phyloP scores from a whole-genome alignment of 2,329 filamentous ascomycete genomes.

The Lasiodiplodia theobromae region DNA sequence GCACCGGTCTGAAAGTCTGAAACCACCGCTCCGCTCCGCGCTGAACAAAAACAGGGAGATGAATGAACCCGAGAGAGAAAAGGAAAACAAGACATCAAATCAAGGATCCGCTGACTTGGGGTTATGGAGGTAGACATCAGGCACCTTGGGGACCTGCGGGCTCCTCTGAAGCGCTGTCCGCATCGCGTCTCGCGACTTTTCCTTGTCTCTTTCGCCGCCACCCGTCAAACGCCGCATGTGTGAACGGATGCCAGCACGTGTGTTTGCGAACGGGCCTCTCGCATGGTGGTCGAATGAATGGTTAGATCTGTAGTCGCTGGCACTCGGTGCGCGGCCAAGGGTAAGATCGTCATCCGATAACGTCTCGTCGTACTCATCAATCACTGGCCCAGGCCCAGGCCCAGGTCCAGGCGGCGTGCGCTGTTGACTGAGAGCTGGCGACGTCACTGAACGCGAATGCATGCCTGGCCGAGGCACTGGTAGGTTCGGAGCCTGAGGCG shows the following conservation, averaged over 20 bases:
- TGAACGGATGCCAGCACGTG: conserved; percentile 55
- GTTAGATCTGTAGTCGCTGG: conserved; percentile 8
- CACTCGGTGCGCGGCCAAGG: conserved; percentile 46
- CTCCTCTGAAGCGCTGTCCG: conserved; percentile 47
- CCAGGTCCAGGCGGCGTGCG: conserved; percentile 62
- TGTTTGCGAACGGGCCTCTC: conserved; percentile 66
- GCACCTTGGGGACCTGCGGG: conserved; percentile 58
- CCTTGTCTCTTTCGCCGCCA: conserved; percentile 33
- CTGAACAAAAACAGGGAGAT: neutral
- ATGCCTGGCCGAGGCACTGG: conserved; percentile 68
- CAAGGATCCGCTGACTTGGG: conserved; percentile 28
- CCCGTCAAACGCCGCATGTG: conserved; percentile 70
- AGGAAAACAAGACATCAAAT: neutral
- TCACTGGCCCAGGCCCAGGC: conserved; percentile 24
- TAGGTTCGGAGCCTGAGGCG: conserved; percentile 33
- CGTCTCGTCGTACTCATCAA: conserved; percentile 77
- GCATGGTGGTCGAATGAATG: conserved; percentile 47
- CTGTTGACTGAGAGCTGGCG: conserved; percentile 68
- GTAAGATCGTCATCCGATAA: conserved; percentile 78
- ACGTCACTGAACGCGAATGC: conserved; percentile 85
- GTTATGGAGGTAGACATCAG: conserved; percentile 50
- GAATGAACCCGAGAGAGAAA: neutral
- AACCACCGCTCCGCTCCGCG: conserved; percentile 3
- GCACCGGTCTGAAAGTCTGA: neutral
- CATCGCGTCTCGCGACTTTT: conserved; percentile 46